phyloP scores from a whole-genome alignment of 306 rosid genomes.

The Cucumis sativus region Cucumber_9930_V3 NC_026661.2:4833001-4833500 shows the following conservation, averaged over 20 bases:
- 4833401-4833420: conserved; percentile 57
- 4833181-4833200: background rate
- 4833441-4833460: conserved; percentile 4
- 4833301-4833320: background rate
- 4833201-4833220: background rate
- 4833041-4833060: background rate
- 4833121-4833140: background rate
- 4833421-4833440: background rate
- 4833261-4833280: too few relatives aligned
- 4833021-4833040: background rate
- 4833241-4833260: too few relatives aligned
- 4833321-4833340: background rate
- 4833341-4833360: conserved; percentile 15
- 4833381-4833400: conserved; percentile 48
- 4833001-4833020: background rate
- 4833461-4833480: background rate
- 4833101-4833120: background rate
- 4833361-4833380: conserved; percentile 21
- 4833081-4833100: background rate
- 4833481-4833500: background rate
- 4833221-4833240: too few relatives aligned
- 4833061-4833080: background rate
- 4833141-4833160: background rate
- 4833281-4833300: too few relatives aligned
- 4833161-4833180: background rate